These are phyloP conservation scores for Colletotrichum sp. DNA, from an alignment of 2,329 filamentous ascomycete species.

Conservation along the genomic window DNA sequence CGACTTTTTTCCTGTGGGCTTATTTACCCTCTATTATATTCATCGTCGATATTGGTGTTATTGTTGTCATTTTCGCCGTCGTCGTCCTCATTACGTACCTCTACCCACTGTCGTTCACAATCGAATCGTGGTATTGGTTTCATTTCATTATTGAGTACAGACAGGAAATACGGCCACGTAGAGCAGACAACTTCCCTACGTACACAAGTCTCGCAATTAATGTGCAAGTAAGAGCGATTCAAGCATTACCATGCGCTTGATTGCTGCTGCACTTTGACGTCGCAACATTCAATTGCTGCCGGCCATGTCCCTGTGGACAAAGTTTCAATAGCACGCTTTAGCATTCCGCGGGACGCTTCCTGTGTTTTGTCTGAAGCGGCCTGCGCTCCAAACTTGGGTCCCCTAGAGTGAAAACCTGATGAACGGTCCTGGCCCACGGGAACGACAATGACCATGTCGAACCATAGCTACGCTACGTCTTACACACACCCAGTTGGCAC, in stretches of 20 bases:
- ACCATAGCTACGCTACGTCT: not conserved
- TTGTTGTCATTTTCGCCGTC: not conserved
- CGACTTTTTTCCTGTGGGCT: not conserved
- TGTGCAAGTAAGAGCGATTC: not conserved
- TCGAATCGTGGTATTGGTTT: too few relatives aligned
- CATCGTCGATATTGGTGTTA: not conserved
- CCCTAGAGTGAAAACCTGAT: not conserved
- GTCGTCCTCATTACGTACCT: not conserved
- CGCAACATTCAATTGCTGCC: not conserved
- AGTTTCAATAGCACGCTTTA: not conserved
- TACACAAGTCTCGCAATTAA: not conserved
- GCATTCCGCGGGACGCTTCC: not conserved
- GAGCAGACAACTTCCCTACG: not conserved
- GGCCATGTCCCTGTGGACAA: not conserved
- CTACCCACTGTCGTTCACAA: too few relatives aligned
- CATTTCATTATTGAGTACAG: not conserved
- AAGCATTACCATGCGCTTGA: not conserved
- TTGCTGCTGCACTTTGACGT: not conserved
- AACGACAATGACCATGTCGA: not conserved
- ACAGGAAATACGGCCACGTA: not conserved
- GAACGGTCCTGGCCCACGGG: not conserved
- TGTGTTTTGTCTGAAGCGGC: not conserved
- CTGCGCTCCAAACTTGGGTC: not conserved
- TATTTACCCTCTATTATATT: not conserved
- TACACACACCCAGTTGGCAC: not conserved